phyloP scores from a whole-genome alignment of 2,329 filamentous ascomycete species.

The Aspergillus oerlinghausenensis region DNA sequence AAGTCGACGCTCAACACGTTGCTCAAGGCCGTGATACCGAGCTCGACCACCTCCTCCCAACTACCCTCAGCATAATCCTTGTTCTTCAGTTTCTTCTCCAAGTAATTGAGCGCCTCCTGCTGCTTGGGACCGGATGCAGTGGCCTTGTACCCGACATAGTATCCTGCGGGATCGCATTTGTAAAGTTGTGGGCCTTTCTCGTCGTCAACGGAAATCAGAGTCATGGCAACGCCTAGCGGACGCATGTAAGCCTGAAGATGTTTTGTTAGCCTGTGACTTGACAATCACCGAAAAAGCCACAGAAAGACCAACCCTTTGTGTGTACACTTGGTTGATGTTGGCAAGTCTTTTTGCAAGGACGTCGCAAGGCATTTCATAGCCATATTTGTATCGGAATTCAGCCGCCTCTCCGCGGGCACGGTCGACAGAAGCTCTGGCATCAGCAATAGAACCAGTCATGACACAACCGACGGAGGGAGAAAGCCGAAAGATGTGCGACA shows the following conservation, averaged over 20 bases:
- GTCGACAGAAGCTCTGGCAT: slow-evolving; percentile 88
- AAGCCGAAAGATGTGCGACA: slow-evolving; percentile 95
- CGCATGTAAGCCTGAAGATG: slow-evolving; percentile 81
- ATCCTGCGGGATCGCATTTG: slow-evolving; percentile 97
- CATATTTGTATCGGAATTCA: slow-evolving; percentile 97
- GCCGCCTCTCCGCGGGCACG: slow-evolving; percentile 92
- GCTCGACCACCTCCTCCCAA: slow-evolving; percentile 97
- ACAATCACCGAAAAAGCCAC: background rate
- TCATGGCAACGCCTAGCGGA: slow-evolving; percentile 91
- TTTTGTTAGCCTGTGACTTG: background rate
- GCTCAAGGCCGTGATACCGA: slow-evolving; percentile 92
- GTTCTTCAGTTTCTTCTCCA: slow-evolving; percentile 99
- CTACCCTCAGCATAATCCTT: slow-evolving; percentile 87
- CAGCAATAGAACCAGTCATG: slow-evolving; percentile 97
- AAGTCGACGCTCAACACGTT: slow-evolving; percentile 98
- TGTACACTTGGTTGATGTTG: slow-evolving; percentile 99
- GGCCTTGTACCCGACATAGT: slow-evolving; percentile 98
- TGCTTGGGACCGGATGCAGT: slow-evolving; percentile 97
- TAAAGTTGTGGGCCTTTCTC: slow-evolving; percentile 92
- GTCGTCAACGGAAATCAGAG: slow-evolving; percentile 86
- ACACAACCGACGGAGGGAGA: slow-evolving; percentile 96
- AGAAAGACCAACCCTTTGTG: slow-evolving; percentile 69
- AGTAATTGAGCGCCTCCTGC: slow-evolving; percentile 95
- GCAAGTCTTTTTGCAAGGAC: slow-evolving; percentile 92
- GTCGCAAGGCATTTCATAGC: slow-evolving; percentile 99